Evolutionary conservation across 1,284 basidiomycete genomes (phyloP), one percentile per base, ranked within the genome.

Genomic region (Boletus sp.): DNA sequence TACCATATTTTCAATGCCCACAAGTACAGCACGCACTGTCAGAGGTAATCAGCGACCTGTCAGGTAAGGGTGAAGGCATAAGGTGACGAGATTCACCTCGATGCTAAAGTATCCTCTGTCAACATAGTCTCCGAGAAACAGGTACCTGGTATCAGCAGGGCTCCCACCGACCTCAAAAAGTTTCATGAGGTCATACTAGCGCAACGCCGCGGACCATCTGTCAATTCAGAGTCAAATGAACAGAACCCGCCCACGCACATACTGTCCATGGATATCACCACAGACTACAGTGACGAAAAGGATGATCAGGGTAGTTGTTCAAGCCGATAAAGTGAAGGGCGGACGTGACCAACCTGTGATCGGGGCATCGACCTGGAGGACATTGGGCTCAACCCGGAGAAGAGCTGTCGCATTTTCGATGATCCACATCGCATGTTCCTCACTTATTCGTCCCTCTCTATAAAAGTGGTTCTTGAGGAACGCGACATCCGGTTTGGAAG

Each of bases 381-480:
- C 72, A 65, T 95, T 95, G 14, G 88, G 81, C 70, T 96, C 93
- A 22, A 77, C 69, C 45, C 78, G 76, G 53, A 96, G 70, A 17
- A 95, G 59, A 56, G 89, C 86, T 1, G 88, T 88, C 12, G 84
- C 75, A 65, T 85, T 86, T 52, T 87, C 81, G 48, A 96, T 71
- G 62, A 95, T 95, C 73, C 82, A 94, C 48, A 92, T 66, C 14
- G 91, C 91, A 69, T 94, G 90, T 49, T 94, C 91, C 68, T 96
- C 92, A 22, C 84, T 92, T 59, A 96, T 64, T 41, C 92, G 75
- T 0, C 95, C 95, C 69, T 98, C 95, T 46, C 94, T 84, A 69
- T 98, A 98, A 66, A 99, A 97, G 72, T 99, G 95, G 62, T 98
- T 98, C 77, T 99, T 99, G 55, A 99, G 77, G 70, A 95, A 99